Percentiles rank a stretch among this genome's conserved stretches.
phyloP scores from a whole-genome alignment of 2,329 filamentous ascomycete species.

The Mycogone perniciosa region DNA sequence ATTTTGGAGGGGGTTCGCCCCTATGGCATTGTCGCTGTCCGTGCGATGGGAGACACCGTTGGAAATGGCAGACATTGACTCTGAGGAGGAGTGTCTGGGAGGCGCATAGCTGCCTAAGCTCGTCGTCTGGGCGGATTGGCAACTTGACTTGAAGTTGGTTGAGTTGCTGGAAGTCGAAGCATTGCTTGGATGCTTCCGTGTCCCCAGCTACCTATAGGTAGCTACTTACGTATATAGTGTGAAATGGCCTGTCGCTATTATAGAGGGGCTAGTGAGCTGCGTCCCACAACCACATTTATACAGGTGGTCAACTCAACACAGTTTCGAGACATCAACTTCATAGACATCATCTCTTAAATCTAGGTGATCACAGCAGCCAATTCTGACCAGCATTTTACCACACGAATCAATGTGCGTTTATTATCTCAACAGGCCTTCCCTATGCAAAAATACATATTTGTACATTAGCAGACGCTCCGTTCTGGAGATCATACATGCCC shows the following conservation, averaged over 20 bases:
- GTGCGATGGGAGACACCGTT: conserved; percentile 37
- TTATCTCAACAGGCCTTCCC: not conserved
- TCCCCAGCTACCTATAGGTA: too few species aligned
- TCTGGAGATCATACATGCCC: not conserved
- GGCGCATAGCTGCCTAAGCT: conserved; percentile 37
- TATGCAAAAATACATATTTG: conserved; percentile 10
- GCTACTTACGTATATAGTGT: too few species aligned
- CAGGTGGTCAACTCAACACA: too few species aligned
- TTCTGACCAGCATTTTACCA: too few species aligned
- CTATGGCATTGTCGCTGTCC: conserved; percentile 24
- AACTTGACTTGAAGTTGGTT: not conserved
- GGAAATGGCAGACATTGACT: conserved; percentile 42
- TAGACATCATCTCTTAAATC: too few species aligned
- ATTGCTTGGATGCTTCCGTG: not conserved
- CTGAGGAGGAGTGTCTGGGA: conserved; percentile 29
- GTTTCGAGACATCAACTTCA: too few species aligned
- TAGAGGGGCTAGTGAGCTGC: too few species aligned
- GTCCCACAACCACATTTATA: too few species aligned
- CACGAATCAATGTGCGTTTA: too few species aligned
- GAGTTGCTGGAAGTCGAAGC: not conserved
- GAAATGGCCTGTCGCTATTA: too few species aligned
- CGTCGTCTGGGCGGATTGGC: conserved; percentile 13
- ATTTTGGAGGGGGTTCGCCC: conserved; percentile 49
- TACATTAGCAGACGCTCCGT: conserved; percentile 2
- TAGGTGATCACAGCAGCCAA: too few species aligned